These are phyloP conservation scores for Nannochloropsis granulata DNA, from an alignment of 108 stramenopile species.

Conservation along the genomic window DNA sequence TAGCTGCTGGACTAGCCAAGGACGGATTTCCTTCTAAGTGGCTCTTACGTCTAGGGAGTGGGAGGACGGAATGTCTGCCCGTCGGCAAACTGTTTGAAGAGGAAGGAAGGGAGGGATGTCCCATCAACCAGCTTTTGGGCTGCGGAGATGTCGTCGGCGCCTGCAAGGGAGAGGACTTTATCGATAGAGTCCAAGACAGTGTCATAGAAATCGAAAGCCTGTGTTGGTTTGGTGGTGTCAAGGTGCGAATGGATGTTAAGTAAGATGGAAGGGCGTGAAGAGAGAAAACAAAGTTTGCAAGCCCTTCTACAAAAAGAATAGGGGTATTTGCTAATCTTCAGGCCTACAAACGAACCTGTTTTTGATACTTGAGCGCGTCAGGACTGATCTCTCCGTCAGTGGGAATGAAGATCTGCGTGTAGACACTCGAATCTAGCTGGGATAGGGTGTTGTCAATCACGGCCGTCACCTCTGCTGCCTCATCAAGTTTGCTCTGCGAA, in stretches of 20 bases:
- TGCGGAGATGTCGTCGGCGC: background rate
- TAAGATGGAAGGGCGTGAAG: no score
- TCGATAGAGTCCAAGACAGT: background rate
- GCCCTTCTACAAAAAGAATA: no score
- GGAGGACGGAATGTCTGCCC: background rate
- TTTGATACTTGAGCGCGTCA: background rate
- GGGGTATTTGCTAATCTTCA: background rate
- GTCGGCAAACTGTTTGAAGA: background rate
- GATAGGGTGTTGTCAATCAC: background rate
- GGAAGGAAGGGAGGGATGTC: background rate
- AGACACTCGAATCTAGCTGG: background rate
- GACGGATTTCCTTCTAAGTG: no score
- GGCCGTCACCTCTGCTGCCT: background rate
- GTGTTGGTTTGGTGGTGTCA: background rate
- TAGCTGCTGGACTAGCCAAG: no score
- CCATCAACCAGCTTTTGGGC: background rate
- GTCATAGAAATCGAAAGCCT: background rate
- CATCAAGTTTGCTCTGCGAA: background rate
- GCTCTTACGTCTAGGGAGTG: background rate
- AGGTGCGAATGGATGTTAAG: no score
- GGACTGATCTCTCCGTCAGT: background rate
- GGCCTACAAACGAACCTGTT: background rate
- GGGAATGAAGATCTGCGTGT: background rate
- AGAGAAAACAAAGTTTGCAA: no score
- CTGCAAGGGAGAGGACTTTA: background rate